Percentiles rank a stretch among this genome's conserved stretches.
Conservation (phyloP, 768 basidiomycete species). For the Suillus sp. region DNA sequence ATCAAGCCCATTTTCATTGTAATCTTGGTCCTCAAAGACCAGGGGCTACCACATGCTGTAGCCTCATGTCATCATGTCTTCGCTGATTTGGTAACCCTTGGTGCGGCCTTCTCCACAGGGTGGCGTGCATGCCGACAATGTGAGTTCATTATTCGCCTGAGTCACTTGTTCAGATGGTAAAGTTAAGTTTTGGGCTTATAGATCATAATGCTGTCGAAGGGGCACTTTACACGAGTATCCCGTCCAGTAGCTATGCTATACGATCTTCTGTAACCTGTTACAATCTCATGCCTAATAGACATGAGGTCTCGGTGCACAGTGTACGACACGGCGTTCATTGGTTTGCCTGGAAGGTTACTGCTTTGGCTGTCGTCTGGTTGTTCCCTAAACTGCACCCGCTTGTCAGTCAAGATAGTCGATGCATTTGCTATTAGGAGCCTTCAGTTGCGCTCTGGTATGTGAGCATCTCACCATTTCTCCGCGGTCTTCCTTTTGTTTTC, state of each 20-base stretch:
- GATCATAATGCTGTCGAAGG: slow-evolving; percentile 10
- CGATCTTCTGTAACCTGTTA: neutral
- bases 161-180: slow-evolving; percentile 1
- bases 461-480: neutral
- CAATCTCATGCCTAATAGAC: neutral
- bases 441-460: neutral
- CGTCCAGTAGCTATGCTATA: neutral
- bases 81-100: slow-evolving; percentile 18
- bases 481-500: neutral
- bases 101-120: slow-evolving; percentile 14
- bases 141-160: slow-evolving; percentile 23
- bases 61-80: slow-evolving; percentile 27
- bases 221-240: slow-evolving; percentile 5
- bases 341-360: neutral
- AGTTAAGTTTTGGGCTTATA: slow-evolving; percentile 6
- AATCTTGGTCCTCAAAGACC: slow-evolving; percentile 7
- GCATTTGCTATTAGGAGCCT: neutral
- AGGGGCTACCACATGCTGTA: slow-evolving; percentile 24
- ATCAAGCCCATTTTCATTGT: neutral
- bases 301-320: slow-evolving; percentile 7
- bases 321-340: slow-evolving; percentile 8
- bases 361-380: neutral
- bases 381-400: neutral
- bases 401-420: neutral
- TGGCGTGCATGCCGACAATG: slow-evolving; percentile 12